Base-by-base conservation (phyloP, 2,329 filamentous ascomycete genomes). In the Apiospora saccharicola region DNA sequence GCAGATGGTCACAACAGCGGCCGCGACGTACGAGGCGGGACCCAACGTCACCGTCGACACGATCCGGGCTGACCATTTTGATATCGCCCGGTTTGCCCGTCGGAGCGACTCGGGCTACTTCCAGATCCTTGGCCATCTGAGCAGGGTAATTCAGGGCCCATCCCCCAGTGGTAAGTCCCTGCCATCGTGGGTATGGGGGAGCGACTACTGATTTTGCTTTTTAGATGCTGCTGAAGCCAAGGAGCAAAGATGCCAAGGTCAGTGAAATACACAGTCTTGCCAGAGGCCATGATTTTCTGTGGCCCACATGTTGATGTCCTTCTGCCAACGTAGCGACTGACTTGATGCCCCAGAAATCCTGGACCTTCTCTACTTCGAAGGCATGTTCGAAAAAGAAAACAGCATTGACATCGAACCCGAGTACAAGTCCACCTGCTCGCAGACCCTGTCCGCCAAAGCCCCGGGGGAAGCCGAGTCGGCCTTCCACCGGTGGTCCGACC, bases 401-500 rank as follows among this genome's bases (percentile, higher is more conserved):
- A 19, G 24, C 19, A 68, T 68, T n/a, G 43, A 68, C 34, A 41
- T 44, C 30, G 46, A 72, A 0, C 49, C 69, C 10, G 30, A 30
- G 19, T 34, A 37, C 47, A 24, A 67, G 22, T 14, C 14, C 7
- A 24, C 57, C 34, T 72, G 69, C 46, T 26, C 71, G 1, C 26
- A 43, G 3, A 43, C 68, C 8, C 26, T 72, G 19, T 34, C 68
- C 41, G 41, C 69, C 26, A 53, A 24, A 10, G 44, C n/a, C 3
- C 34, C 34, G 1, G 47, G 46, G 6, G 68, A 61, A 24, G 13
- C n/a, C 2, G 8, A 43, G 0, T 57, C 71, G 1, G 46, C 14
- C 1, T 68, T 72, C 46, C 34, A 71, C 41, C 46, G 51, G 43
- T 75, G 76, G 76, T 70, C 75, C 3, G 41, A 68, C 19, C n/a